These are phyloP conservation scores for Cryptosporidium andersoni DNA, from an alignment of 169 alveolate genomes.

Conservation along the genomic window DNA sequence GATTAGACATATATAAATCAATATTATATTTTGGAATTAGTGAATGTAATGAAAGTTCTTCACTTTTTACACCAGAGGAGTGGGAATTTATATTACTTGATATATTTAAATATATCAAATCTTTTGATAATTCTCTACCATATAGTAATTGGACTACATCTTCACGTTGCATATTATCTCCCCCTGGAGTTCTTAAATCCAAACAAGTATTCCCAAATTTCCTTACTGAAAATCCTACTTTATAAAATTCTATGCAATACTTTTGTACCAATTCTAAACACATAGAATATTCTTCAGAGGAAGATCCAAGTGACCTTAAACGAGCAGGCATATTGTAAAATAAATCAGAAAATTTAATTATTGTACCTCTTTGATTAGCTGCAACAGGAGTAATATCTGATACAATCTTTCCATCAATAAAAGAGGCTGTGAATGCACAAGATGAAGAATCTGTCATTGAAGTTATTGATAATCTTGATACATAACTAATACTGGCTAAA, in stretches of 20 bases:
- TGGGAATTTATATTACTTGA: constrained; percentile 8
- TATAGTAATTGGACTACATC: constrained; percentile 10
- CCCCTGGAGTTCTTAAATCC: constrained; percentile 79
- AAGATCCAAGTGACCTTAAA: constrained; percentile 73
- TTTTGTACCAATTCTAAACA: constrained; percentile 90
- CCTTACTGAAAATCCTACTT: constrained; percentile 82
- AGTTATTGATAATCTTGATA: constrained; percentile 25
- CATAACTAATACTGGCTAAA: constrained; percentile 81
- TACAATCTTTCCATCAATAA: constrained; percentile 70
- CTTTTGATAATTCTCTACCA: constrained; percentile 52
- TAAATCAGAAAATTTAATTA: constrained; percentile 83
- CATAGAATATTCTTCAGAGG: constrained; percentile 82
- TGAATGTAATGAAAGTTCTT: neutral
- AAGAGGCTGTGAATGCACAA: constrained; percentile 65
- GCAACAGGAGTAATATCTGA: constrained; percentile 71
- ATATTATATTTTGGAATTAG: constrained; percentile 36
- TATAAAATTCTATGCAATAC: constrained; percentile 91
- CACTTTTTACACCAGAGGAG: neutral
- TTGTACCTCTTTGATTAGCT: constrained; percentile 83
- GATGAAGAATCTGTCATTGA: constrained; percentile 39
- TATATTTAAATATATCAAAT: constrained; percentile 25
- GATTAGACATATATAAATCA: constrained; percentile 75
- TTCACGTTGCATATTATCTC: constrained; percentile 6
- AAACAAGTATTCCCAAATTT: constrained; percentile 79
- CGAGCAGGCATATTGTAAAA: constrained; percentile 85